phyloP scores from a whole-genome alignment of 1,284 basidiomycete genomes.

The Ganoderma lucidum region DNA sequence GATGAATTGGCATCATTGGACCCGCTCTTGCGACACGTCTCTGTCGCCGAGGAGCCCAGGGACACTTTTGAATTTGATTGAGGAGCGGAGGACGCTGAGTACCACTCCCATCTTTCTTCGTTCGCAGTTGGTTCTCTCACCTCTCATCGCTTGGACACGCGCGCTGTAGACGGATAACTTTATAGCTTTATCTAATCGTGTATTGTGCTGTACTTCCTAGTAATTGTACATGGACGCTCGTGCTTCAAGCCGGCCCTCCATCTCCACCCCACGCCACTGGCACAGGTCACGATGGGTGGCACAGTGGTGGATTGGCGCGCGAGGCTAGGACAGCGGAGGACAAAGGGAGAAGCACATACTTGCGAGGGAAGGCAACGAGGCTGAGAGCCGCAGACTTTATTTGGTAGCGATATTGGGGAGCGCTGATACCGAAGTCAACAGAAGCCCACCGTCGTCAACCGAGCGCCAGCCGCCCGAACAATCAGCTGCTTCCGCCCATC shows the following conservation, averaged over 20 bases:
- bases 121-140: constrained; percentile 12
- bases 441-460: constrained; percentile 30
- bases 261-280: neutral
- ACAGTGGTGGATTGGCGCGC: constrained; percentile 2
- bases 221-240: constrained; percentile 19
- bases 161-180: constrained; percentile 31
- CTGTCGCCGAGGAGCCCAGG: constrained; percentile 37
- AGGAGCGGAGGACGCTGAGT: constrained; percentile 3
- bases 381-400: constrained; percentile 22
- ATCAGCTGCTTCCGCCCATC: constrained; percentile 15
- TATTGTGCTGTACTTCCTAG: constrained; percentile 33
- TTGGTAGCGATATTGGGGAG: constrained; percentile 16
- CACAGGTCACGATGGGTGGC: neutral
- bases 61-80: constrained; percentile 36
- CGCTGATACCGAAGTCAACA: constrained; percentile 22
- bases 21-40: constrained; percentile 72
- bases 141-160: neutral
- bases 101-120: constrained; percentile 6
- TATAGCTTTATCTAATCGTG: constrained; percentile 39
- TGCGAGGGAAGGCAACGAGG: constrained; percentile 9
- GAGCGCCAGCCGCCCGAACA: constrained; percentile 25
- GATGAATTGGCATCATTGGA: constrained; percentile 84
- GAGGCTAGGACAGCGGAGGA: neutral
- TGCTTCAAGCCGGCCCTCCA: neutral
- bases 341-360: constrained; percentile 22